A percentile compares a stretch with the other conserved stretches of the same genome.
Evolutionary conservation across 306 rosid species (phyloP).

Genomic region (Citrullus amarus): DNA sequence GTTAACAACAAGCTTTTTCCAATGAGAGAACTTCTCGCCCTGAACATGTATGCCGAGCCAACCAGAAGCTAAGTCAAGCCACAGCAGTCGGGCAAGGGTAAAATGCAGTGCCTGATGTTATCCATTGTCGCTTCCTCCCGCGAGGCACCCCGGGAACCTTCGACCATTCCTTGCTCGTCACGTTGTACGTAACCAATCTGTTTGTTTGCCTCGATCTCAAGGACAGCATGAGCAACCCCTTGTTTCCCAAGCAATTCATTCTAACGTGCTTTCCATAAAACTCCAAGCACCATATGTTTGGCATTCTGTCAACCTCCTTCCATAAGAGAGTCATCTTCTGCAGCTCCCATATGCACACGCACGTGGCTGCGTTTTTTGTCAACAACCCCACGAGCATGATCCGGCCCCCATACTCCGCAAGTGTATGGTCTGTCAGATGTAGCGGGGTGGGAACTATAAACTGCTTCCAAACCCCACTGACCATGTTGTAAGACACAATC

Average conservation of each 20-base stretch:
- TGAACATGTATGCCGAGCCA: neutral
- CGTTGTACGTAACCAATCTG: conserved; percentile 59
- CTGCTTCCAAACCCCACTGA: conserved; percentile 60
- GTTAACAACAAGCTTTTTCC: conserved; percentile 4
- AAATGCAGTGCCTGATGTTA: conserved; percentile 70
- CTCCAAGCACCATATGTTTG: conserved; percentile 95
- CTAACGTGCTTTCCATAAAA: conserved; percentile 91
- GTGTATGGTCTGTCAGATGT: conserved; percentile 52
- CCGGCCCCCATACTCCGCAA: conserved; percentile 73
- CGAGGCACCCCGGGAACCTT: conserved; percentile 70
- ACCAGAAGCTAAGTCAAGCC: conserved; percentile 31
- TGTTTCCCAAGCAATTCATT: conserved; percentile 91
- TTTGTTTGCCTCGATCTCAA: conserved; percentile 54
- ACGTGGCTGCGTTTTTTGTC: conserved; percentile 77
- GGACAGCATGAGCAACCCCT: conserved; percentile 84
- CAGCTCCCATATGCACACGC: conserved; percentile 95
- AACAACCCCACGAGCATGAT: conserved; percentile 78
- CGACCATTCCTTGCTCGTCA: conserved; percentile 63
- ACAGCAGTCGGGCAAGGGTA: conserved; percentile 58
- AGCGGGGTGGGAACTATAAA: conserved; percentile 57
- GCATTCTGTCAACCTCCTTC: conserved; percentile 99
- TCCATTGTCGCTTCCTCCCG: conserved; percentile 56
- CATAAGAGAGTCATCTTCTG: conserved; percentile 91
- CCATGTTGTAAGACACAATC: conserved; percentile 56
- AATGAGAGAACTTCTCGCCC: neutral